Percentiles rank a stretch among this genome's conserved stretches.
phyloP scores from a whole-genome alignment of 177 flowering plant species.

The Vitis hybrid region DNA sequence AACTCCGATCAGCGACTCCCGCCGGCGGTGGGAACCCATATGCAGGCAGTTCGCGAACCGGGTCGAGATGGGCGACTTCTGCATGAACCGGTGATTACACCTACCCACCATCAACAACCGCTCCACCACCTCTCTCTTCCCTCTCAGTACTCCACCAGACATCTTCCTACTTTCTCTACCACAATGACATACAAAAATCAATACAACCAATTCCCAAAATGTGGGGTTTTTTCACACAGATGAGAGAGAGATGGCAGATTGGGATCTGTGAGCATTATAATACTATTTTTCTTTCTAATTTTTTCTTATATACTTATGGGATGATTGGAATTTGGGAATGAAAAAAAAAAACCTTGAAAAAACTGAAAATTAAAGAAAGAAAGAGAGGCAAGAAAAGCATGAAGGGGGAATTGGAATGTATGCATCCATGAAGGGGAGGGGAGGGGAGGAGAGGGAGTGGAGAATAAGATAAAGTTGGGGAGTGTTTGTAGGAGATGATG shows the following conservation, averaged over 20 bases:
- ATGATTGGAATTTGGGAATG: too few relatives aligned
- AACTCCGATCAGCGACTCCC: conserved; percentile 31
- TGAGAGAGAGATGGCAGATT: too few relatives aligned
- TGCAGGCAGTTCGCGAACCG: conserved; percentile 23
- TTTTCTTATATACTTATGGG: too few relatives aligned
- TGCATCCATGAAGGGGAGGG: background rate
- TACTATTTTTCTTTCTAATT: too few relatives aligned
- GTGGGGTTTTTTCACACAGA: too few relatives aligned
- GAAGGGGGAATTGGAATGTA: background rate
- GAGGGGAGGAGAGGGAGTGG: background rate
- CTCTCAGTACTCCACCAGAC: conserved; percentile 26
- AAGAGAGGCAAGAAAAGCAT: too few relatives aligned
- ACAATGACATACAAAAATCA: too few relatives aligned
- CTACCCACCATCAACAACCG: background rate
- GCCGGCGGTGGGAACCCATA: conserved; percentile 23
- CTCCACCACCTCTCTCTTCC: conserved; percentile 20
- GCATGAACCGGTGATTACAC: conserved; percentile 14
- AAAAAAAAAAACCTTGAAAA: too few relatives aligned
- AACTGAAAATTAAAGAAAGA: too few relatives aligned
- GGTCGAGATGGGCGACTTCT: conserved; percentile 29
- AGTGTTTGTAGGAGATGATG: conserved; percentile 13
- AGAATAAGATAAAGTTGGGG: background rate
- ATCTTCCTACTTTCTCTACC: background rate
- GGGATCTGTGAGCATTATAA: too few relatives aligned
- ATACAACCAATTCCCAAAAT: too few relatives aligned